Conservation (phyloP, 78 protist genomes). For the Dictyostelium discoideum region DNA sequence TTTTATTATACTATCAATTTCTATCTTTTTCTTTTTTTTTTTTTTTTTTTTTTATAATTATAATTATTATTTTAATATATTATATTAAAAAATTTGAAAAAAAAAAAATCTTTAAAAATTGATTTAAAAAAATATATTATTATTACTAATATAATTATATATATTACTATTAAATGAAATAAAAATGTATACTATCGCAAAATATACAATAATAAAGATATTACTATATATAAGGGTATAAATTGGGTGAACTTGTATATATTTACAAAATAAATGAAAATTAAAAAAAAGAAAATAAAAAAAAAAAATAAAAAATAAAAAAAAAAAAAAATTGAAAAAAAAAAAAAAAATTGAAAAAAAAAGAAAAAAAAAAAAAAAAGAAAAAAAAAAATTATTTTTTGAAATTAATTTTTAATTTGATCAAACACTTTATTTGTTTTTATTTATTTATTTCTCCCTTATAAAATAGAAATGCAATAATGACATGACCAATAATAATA, state of each 20-base stretch:
- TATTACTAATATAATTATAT: background rate
- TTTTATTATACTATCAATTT: background rate
- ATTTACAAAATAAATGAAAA: background rate
- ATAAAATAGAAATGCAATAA: background rate
- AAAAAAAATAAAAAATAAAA: background rate
- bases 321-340: background rate
- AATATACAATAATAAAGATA: background rate
- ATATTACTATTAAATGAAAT: background rate
- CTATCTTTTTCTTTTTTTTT: background rate
- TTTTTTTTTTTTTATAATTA: background rate
- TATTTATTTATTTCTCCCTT: background rate
- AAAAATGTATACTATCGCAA: background rate
- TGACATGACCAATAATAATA: background rate
- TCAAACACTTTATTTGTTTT: background rate
- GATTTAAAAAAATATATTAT: background rate
- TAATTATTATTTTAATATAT: too few species aligned
- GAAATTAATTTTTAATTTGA: background rate
- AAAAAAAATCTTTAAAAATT: background rate
- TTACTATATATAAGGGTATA: background rate
- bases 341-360: background rate
- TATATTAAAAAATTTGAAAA: background rate
- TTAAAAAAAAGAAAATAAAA: background rate
- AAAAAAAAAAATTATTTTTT: too few species aligned
- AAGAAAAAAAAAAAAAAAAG: background rate
- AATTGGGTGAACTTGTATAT: background rate